Conservation (phyloP, 2,329 filamentous ascomycete species). For the Aschersonia sp. region DNA sequence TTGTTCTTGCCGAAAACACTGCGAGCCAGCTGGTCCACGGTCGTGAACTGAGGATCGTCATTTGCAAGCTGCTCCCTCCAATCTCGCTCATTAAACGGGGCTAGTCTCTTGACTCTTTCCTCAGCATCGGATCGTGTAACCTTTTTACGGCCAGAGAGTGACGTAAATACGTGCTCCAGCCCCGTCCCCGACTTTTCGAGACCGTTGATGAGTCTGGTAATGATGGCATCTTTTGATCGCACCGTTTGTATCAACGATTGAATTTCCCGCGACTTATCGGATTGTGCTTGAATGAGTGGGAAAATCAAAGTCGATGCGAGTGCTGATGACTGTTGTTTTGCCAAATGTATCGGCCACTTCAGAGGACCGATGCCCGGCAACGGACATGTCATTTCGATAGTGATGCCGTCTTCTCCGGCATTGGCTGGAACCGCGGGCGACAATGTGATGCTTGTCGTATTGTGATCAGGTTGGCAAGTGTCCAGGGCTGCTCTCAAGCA, state of each 20-base stretch:
- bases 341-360: conserved; percentile 48
- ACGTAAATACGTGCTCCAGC: conserved; percentile 37
- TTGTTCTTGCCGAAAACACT: conserved; percentile 24
- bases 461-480: conserved; percentile 27
- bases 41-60: conserved; percentile 11
- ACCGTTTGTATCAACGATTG: conserved; percentile 27
- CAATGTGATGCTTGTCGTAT: conserved; percentile 29
- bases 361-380: conserved; percentile 52
- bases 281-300: conserved; percentile 33
- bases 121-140: conserved; percentile 28
- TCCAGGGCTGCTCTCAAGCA: conserved; percentile 42
- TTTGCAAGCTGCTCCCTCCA: conserved; percentile 20
- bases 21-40: conserved; percentile 21
- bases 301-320: conserved; percentile 34
- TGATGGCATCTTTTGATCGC: conserved; percentile 34
- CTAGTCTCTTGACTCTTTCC: conserved; percentile 35
- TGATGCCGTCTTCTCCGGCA: conserved; percentile 25
- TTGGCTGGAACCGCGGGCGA: conserved; percentile 16
- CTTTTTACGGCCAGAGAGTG: conserved; percentile 32
- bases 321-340: conserved; percentile 24
- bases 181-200: conserved; percentile 35
- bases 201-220: conserved; percentile 37
- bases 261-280: conserved; percentile 22
- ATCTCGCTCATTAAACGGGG: conserved; percentile 25
- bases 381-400: conserved; percentile 39